Evolutionary conservation across 163 green algal genomes (phyloP), one percentile per base, ranked within the genome.

Genomic region (Volvox carteri): DNA sequence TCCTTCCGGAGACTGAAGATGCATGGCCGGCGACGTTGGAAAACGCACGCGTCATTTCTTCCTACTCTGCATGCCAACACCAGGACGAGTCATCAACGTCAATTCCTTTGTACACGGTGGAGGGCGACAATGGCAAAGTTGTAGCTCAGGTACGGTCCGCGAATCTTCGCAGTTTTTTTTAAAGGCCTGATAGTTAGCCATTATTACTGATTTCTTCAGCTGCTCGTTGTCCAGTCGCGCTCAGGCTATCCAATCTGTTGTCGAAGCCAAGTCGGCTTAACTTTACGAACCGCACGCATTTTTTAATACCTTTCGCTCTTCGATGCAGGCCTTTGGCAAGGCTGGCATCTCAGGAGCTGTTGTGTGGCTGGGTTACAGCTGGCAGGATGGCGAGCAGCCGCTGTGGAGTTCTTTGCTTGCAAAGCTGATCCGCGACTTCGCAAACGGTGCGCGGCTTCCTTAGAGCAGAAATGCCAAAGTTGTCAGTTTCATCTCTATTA

Each of bases 301-400:
- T n/a, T n/a, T n/a, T n/a, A n/a, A n/a, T n/a, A n/a, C n/a, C n/a
- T n/a, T n/a, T n/a, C n/a, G 8, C 41, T 41, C 70, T 56, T 58
- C 25, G 0, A 2, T 62, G 41, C 52, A 85, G 54, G 77, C 52
- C 9, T 85, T 85, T 25, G 77, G 77, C 52, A 85, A 85, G 23
- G 77, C 25, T 39, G 50, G 54, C 8, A 23, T 56, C 0, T 6
- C 50, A 18, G 77, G 77, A 25, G 77, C 77, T 3, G 35, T 85
- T 54, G 77, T 85, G 2, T 85, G 77, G 77, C 54, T 85, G 21
- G 77, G 77, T 37, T 85, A 85, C 41, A 78, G 70, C 23, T 78
- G 70, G 70, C 70, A 37, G 37, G 14, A 54, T 18, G 70, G 70
- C 39, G n/a, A 50, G 21, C 33, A 85, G 54, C 25, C 21, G 0